Evolutionary conservation across 352 stramenopile species (phyloP).

Genomic region (Bremia lactucae): DNA sequence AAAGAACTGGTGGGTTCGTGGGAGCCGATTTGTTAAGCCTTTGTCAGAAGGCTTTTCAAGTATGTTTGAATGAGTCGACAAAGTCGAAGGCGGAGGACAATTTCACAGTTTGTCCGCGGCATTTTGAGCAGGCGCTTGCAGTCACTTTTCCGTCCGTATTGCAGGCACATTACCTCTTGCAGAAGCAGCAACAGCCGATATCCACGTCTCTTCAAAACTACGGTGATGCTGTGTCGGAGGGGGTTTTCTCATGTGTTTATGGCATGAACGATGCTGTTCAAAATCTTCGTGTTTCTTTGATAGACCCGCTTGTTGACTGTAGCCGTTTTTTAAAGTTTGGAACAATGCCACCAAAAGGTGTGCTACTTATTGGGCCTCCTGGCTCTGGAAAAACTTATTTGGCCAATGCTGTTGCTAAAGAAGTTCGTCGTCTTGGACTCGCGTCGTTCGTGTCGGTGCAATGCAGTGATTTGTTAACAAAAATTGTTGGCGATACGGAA

Average conservation of each 20-base stretch:
- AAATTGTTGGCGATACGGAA: slow-evolving; percentile 87
- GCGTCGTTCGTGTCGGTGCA: slow-evolving; percentile 82
- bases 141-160: slow-evolving; percentile 92
- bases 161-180: slow-evolving; percentile 90
- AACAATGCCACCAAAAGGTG: slow-evolving; percentile 92
- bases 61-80: slow-evolving; percentile 35
- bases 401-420: slow-evolving; percentile 43
- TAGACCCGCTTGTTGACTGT: slow-evolving; percentile 94
- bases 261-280: slow-evolving; percentile 95
- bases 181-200: slow-evolving; percentile 27
- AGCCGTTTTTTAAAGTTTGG: slow-evolving; percentile 94
- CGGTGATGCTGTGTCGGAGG: not conserved
- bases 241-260: slow-evolving; percentile 83
- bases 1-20: slow-evolving; percentile 94
- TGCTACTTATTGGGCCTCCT: slow-evolving; percentile 97
- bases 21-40: slow-evolving; percentile 74
- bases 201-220: slow-evolving; percentile 21
- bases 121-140: slow-evolving; percentile 84
- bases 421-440: slow-evolving; percentile 46
- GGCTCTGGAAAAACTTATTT: slow-evolving; percentile 98
- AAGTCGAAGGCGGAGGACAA: slow-evolving; percentile 1
- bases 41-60: slow-evolving; percentile 62
- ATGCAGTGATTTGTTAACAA: slow-evolving; percentile 85
- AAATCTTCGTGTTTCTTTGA: slow-evolving; percentile 92
- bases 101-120: slow-evolving; percentile 11